Base-by-base conservation (phyloP, 2,329 filamentous ascomycete genomes). In the Fusarium keratoplasticum region DNA sequence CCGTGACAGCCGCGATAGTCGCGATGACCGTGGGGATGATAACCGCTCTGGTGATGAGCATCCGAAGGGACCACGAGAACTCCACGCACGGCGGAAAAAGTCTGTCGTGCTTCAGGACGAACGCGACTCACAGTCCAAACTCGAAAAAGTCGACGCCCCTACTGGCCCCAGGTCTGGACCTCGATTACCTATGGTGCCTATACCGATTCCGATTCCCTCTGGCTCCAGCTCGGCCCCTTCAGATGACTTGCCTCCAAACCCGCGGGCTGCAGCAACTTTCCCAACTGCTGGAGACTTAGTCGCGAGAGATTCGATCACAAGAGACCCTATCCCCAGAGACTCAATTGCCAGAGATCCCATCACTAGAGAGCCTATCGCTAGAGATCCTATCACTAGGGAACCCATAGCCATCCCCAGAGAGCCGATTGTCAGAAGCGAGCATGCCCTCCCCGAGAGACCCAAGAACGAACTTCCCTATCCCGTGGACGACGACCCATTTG, bases 21-120 rank as follows among this genome's bases (percentile, higher is more conserved):
- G 25, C 16, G 81, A 82, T n/a, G 81, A 81, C 8, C 73, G 73
- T 25, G 72, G 61, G 5, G 73, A 75, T 5, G 76, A 78, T 25
- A 84, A 79, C 20, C 82, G 82, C 36, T 85, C 84, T 4, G 83
- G 82, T 29, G 84, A 86, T 22, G 85, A 86, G 11, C 76, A 81
- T 35, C 69, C 79, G 13, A 83, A 79, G 64, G 76, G 75, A 4
- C 73, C 79, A 22, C 71, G 80, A 64, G 57, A 80, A 64, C 61
- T 80, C 40, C 75, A 77, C 9, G 75, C 77, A 38, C 80, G 79
- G n/a, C 79, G 80, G 8, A 80, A 81, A 33, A 82, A 81, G 64
- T 83, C 83, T 2, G 69, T 82, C 13, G 71, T 83, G 4, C 69
- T 81, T 13, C 83, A 85, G 61, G 83, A 84, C 5, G 82, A 81